Base-by-base conservation (phyloP, 2,329 filamentous ascomycete genomes). In the Xylaria sp. region DNA sequence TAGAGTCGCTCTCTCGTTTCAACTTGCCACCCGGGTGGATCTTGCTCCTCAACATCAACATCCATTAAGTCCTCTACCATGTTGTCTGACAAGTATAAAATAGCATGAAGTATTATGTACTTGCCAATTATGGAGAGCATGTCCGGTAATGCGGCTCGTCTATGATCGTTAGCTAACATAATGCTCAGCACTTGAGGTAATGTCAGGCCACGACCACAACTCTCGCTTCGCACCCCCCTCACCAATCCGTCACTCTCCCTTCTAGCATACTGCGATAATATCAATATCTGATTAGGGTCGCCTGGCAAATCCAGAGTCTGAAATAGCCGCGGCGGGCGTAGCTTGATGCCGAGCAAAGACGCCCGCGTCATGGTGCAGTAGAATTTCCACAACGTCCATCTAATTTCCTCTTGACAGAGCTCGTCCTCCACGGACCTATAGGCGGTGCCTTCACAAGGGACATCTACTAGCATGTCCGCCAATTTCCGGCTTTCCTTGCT, bases 381-480 rank as follows among this genome's bases (percentile, higher is more conserved):
- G 46, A 67, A 67, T 45, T 63, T 67, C 65, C 65, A 67, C 25
- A 67, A 10, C 2, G 65, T 60, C 60, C 65, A 64, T 20, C 60
- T 60, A 50, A 67, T 60, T 48, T 67, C 65, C 15, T 64, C 55
- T 15, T 43, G 60, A 8, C 9, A n/a, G 4, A 64, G 39, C 48
- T 67, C 65, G 4, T 60, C 30, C 25, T 64, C 60, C 25, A 60
- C n/a, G 7, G 55, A 56, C n/a, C 3, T 18, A 18, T 43, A 18
- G 8, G 64, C 6, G 6, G 9, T n/a, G 10, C 25, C 20, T 13
- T 36, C 30, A 36, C 32, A 20, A 15, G 46, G 18, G 4, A 18
- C n/a, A 48, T 59, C 53, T 10, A 13, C 30, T 18, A 67, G 23
- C 48, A 64, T 60, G 15, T 41, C 39, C 41, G 23, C 41, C 25